Base-by-base conservation (phyloP, 208 protist genomes). In the Acanthamoeba healyi region DNA sequence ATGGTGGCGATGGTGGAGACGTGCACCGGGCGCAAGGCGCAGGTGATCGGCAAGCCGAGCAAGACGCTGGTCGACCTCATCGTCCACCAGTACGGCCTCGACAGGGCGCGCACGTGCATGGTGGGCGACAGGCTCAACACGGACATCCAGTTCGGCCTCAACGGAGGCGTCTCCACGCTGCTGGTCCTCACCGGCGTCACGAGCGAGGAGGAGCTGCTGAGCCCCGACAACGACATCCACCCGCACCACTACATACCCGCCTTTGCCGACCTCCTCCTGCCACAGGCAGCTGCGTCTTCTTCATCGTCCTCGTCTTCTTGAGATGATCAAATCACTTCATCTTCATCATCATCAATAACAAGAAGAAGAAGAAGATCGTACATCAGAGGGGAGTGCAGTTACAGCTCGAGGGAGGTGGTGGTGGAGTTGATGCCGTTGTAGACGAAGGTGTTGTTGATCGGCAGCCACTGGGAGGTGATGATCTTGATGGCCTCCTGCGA, bases 401-500 rank as follows among this genome's bases (percentile, higher is more conserved):
- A 92, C 40, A 92, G 24, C 34, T 67, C 86, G 36, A 92, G 36
- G 4, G 40, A 65, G 9, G 86, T 92, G 29, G 86, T 95, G 40
- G 74, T 95, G 61, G 65, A 77, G 86, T 87, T 95, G 65, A 98
- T 97, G 49, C 98, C 99, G 94, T 98, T 98, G 95, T 98, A 99
- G 22, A 99, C 92, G 29, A 99, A 95, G 14, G 98, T 98, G 74
- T 97, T 97, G 32, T 97, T 95, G 34, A 98, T 95, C 24, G 98
- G 98, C 6, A 98, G 95, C 32, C 98, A 97, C 65, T 98, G 98
- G 36, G 95, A 95, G 58, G 99, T 99, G 29, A 99, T 63, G 5
- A 99, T 79, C 97, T 99, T 99, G 92, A 99, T 98, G 24, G 97
- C 94, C 96, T 99, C 99, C 96, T 99, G 99, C 34, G 98, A 97